Evolutionary conservation across 305 asterid genomes (phyloP).

Genomic region (Fraxinus albicans): DNA sequence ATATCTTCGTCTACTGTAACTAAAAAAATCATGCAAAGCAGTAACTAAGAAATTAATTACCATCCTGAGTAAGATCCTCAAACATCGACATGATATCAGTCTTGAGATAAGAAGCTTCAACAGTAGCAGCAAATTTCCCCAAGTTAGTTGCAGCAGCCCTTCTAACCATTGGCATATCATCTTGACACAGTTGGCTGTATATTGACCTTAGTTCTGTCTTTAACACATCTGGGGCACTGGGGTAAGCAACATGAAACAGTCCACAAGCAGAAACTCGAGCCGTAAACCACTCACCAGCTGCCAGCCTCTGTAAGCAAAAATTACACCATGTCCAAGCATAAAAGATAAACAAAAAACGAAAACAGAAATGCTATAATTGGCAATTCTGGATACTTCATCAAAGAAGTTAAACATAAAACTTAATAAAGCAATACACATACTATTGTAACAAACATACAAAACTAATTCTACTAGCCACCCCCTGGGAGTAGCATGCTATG

Average conservation of each 20-base stretch:
- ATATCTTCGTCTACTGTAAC: neutral
- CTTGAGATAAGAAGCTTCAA: slow-evolving; percentile 86
- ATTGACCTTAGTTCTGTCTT: slow-evolving; percentile 76
- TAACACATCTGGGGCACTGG: slow-evolving; percentile 72
- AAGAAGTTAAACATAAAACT: neutral
- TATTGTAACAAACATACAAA: neutral
- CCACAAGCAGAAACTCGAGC: slow-evolving; percentile 97
- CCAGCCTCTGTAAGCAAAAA: slow-evolving; percentile 61
- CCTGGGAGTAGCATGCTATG: neutral
- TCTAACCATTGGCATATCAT: slow-evolving; percentile 96
- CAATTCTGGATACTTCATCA: neutral
- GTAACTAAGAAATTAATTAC: slow-evolving; percentile 32
- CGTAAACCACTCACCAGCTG: slow-evolving; percentile 96
- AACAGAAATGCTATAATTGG: neutral
- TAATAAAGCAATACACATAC: neutral
- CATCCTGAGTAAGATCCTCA: slow-evolving; percentile 89
- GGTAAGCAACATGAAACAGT: slow-evolving; percentile 81
- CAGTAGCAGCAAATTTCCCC: slow-evolving; percentile 88
- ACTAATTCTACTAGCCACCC: neutral
- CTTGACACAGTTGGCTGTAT: slow-evolving; percentile 87
- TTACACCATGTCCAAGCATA: slow-evolving; percentile 21
- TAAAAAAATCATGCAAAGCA: neutral
- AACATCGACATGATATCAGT: slow-evolving; percentile 82
- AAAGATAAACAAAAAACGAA: neutral
- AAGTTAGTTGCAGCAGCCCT: slow-evolving; percentile 92